Conservation (phyloP, 371 early-diverging fungal genomes). For the Mortierella sp. region DNA sequence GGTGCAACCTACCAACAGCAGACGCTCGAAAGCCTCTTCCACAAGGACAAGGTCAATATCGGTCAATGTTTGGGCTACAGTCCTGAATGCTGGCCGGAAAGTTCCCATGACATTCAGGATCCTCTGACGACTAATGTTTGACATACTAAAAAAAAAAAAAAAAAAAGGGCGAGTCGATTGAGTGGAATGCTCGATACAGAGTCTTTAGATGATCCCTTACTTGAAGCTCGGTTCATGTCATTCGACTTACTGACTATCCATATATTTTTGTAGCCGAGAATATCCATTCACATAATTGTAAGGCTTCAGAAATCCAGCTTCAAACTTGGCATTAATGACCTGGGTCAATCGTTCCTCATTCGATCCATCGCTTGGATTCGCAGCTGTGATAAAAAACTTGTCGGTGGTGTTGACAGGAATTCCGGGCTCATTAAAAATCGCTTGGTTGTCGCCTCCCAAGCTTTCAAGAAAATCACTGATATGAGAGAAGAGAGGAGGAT, state of each 20-base stretch:
- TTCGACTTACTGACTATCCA: constrained; percentile 81
- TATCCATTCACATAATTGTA: constrained; percentile 94
- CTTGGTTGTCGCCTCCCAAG: constrained; percentile 59
- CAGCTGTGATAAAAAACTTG: constrained; percentile 88
- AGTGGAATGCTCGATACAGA: neutral
- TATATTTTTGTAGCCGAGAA: constrained; percentile 85
- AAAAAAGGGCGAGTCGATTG: neutral
- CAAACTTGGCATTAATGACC: constrained; percentile 91
- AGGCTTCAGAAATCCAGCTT: constrained; percentile 92
- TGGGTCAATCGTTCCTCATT: constrained; percentile 85
- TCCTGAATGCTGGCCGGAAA: constrained; percentile 87
- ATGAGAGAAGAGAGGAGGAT: neutral
- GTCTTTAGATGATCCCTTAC: neutral
- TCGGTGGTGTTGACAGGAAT: constrained; percentile 75
- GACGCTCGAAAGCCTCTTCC: constrained; percentile 94
- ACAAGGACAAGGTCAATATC: constrained; percentile 92
- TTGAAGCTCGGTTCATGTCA: neutral
- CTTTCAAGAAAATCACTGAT: constrained; percentile 76
- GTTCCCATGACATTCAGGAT: constrained; percentile 88
- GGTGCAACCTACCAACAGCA: constrained; percentile 68
- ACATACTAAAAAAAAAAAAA: constrained; percentile 63
- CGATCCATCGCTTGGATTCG: constrained; percentile 86
- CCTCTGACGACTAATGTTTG: constrained; percentile 74
- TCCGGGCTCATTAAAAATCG: constrained; percentile 38
- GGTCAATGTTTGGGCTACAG: constrained; percentile 86